Evolutionary conservation across 2,329 filamentous ascomycete genomes (phyloP), one percentile per base, ranked within the genome.

Genomic region (Diaporthe vexans): DNA sequence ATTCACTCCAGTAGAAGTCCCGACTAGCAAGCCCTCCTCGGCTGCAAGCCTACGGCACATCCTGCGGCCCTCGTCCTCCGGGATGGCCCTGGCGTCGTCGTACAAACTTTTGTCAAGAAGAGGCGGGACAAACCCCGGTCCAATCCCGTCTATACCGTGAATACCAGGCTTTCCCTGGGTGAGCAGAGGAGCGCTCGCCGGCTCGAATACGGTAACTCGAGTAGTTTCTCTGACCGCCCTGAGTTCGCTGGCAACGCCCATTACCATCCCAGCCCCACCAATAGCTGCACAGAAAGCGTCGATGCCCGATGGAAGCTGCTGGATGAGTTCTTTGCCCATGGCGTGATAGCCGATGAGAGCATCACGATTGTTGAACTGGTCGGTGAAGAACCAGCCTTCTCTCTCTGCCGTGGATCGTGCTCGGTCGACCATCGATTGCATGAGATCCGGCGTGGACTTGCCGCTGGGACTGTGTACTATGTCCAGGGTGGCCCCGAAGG

Each of bases 1-100:
- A 29, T 56, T 56, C 24, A 56, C 24, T 19, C 52, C 52, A 56
- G 52, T 56, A 56, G 52, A 56, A 8, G 52, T 56, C 26, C 52
- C 52, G 29, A 56, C 26, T 8, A 56, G 52, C 26, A 56, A 19
- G 13, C 26, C 52, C 24, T 56, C 26, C 26, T 56, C 52, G 29
- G 52, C 52, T 13, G 26, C 52, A 29, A 56, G 52, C 17, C 26
- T 56, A n/a, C 13, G 52, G 9, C 52, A 56, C 52, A 56, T 33
- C 29, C 29, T 9, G 24, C 52, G 24, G 24, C 13, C 52, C 24
- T 56, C 52, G 24, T 56, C 52, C 24, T 33, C 26, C 4, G 52
- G 17, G 15, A 56, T 56, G 26, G 26, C 52, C 52, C 52, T 26
- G 52, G 52, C 52, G 13, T 54, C 51, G 29, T 54, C 51, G 15